Percentiles rank a stretch among this genome's conserved stretches.
Evolutionary conservation across 768 basidiomycete species (phyloP).

Genomic region (Russula dissimulans): DNA sequence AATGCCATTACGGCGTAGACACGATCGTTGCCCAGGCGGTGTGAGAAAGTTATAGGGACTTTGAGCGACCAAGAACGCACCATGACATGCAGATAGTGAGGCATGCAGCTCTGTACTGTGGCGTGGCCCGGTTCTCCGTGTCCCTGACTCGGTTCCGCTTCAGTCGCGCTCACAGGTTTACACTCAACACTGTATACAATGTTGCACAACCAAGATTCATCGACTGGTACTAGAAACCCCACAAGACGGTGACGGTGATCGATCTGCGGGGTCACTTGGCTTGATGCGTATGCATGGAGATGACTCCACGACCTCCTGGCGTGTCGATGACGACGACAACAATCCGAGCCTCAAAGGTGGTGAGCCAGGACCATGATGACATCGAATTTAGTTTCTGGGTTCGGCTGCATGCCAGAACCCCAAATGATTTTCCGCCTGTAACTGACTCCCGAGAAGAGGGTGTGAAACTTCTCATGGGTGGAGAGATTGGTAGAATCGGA

Average conservation of each 20-base stretch:
- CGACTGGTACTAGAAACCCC: neutral
- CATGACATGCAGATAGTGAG: too few species aligned
- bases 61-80: too few species aligned
- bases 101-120: too few species aligned
- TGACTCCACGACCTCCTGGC: neutral
- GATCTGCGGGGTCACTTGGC: slow-evolving; percentile 3
- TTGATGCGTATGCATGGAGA: slow-evolving; percentile 1
- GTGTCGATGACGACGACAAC: neutral
- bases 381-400: slow-evolving; percentile 18
- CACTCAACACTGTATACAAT: neutral
- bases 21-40: too few species aligned
- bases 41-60: too few species aligned
- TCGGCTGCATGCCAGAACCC: slow-evolving; percentile 20
- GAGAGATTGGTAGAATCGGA: slow-evolving; percentile 68
- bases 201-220: neutral
- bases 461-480: slow-evolving; percentile 54
- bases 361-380: slow-evolving; percentile 18
- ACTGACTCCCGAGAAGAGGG: slow-evolving; percentile 60
- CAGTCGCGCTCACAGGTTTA: neutral
- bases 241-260: neutral
- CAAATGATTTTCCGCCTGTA: slow-evolving; percentile 31
- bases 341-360: neutral
- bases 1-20: too few species aligned
- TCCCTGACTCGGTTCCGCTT: too few species aligned
- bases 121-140: too few species aligned